Percentiles rank a stretch among this genome's conserved stretches.
Evolutionary conservation across 768 basidiomycete genomes (phyloP).

Genomic region (Psilocybe sp.): DNA sequence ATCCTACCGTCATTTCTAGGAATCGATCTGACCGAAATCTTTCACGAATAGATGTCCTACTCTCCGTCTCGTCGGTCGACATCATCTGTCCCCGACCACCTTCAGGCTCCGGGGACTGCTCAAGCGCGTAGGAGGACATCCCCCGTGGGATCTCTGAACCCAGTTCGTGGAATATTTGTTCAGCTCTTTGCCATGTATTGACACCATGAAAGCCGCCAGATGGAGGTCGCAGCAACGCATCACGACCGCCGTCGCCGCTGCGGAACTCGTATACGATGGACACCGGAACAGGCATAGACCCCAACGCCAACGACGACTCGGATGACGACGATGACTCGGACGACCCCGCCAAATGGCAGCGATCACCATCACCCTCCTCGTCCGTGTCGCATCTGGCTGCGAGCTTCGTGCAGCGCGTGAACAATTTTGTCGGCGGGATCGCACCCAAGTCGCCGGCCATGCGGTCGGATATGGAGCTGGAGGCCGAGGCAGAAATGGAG

Average conservation of each 20-base stretch:
- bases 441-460: slow-evolving; percentile 37
- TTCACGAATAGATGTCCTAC: no score
- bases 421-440: slow-evolving; percentile 57
- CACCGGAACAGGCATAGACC: slow-evolving; percentile 51
- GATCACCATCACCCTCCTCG: slow-evolving; percentile 62
- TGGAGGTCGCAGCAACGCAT: slow-evolving; percentile 31
- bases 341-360: slow-evolving; percentile 32
- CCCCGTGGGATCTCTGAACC: slow-evolving; percentile 28
- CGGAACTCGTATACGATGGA: slow-evolving; percentile 58
- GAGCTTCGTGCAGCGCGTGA: slow-evolving; percentile 73
- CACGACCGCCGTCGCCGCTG: slow-evolving; percentile 72
- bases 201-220: slow-evolving; percentile 29
- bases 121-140: slow-evolving; percentile 30
- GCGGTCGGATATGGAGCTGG: slow-evolving; percentile 75
- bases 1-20: no score
- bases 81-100: no score
- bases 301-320: slow-evolving; percentile 29
- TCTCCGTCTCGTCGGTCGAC: no score
- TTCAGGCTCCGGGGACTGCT: background rate
- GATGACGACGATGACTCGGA: slow-evolving; percentile 42
- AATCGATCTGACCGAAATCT: no score
- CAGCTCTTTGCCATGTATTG: background rate
- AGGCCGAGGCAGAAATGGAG: slow-evolving; percentile 77
- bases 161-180: slow-evolving; percentile 22
- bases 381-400: slow-evolving; percentile 75